These are phyloP conservation scores for Epichloe uncinata DNA, from an alignment of 2,329 filamentous ascomycete genomes.

Conservation along the genomic window DNA sequence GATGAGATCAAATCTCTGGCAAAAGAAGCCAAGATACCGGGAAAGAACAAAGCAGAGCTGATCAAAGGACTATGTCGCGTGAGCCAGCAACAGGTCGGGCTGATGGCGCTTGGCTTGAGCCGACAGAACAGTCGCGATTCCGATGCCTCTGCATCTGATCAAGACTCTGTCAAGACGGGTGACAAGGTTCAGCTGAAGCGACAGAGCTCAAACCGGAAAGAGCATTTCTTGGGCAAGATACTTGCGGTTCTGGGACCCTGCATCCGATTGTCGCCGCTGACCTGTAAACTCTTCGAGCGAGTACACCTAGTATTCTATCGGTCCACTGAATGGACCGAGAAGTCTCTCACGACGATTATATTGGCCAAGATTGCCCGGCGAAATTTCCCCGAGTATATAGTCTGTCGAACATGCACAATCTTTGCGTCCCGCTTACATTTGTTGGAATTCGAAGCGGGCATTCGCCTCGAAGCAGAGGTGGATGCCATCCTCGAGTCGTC, in stretches of 20 bases:
- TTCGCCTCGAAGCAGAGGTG: constrained; percentile 68
- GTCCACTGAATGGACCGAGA: constrained; percentile 94
- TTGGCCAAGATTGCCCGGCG: constrained; percentile 77
- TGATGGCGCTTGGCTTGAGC: constrained; percentile 56
- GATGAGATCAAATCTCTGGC: constrained; percentile 78
- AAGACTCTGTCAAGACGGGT: constrained; percentile 19
- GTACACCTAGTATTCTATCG: constrained; percentile 94
- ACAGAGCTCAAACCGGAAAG: constrained; percentile 48
- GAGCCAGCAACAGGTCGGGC: constrained; percentile 60
- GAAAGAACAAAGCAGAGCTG: constrained; percentile 77
- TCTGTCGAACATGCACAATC: constrained; percentile 79
- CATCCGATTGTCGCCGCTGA: constrained; percentile 59
- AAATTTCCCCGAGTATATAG: constrained; percentile 82
- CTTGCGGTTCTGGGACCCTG: constrained; percentile 67
- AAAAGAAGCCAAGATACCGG: constrained; percentile 75
- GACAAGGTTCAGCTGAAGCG: constrained; percentile 10
- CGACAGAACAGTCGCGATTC: constrained; percentile 49
- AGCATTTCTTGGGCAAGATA: constrained; percentile 67
- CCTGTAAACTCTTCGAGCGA: constrained; percentile 76
- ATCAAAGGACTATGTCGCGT: constrained; percentile 58
- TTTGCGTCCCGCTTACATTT: constrained; percentile 64
- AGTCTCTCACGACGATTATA: constrained; percentile 89
- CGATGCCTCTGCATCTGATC: constrained; percentile 27
- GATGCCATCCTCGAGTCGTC: constrained; percentile 74
- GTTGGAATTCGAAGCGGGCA: constrained; percentile 78